Evolutionary conservation across 176 grass and related monocot species (phyloP), one percentile per base, ranked within the genome.

Genomic region (Cymbopogon citratus): DNA sequence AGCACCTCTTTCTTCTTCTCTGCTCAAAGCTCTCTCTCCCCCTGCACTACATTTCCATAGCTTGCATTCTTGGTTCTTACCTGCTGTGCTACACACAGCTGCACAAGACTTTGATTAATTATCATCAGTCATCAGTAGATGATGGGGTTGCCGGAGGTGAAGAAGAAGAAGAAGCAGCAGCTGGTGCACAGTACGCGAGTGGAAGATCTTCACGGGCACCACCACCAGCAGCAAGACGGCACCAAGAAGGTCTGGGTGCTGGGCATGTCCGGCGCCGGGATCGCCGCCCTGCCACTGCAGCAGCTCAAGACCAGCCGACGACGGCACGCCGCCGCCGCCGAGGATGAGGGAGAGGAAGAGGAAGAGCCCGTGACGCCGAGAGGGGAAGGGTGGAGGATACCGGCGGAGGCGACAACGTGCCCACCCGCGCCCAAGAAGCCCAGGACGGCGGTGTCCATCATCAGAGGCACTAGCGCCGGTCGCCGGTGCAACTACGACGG

Each of bases 341-440:
- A 4, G 6, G 66, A 6, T 5, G 83, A 27, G 0, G 38, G 62
- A 11, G 28, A 46, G 0, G 33, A 51, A 0, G 71, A 33, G 0
- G 87, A 88, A 6, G 83, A 57, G 71, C 74, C 81, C 38, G 75
- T 69, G 21, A 90, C 88, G 38, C 88, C 88, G 60, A 86, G 31
- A 19, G 88, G 79, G 12, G 38, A 82, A 41, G 83, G 45, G 12
- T 86, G 83, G 46, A 86, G 59, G 60, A 74, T 90, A 16, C 83
- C 79, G 9, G n/a, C 35, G 0, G 79, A 82, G 67, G 79, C 83
- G 46, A 13, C 31, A 46, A 74, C 83, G 67, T 90, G 88, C 67
- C 88, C 88, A 0, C 88, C 88, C n/a, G 88, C 88, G 6, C 88
- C 88, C 12, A 90, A 90, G 88, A 90, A 90, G 74, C 59, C 83